Conservation (phyloP, 2,329 filamentous ascomycete genomes). For the Blastomyces gilchristii region DNA sequence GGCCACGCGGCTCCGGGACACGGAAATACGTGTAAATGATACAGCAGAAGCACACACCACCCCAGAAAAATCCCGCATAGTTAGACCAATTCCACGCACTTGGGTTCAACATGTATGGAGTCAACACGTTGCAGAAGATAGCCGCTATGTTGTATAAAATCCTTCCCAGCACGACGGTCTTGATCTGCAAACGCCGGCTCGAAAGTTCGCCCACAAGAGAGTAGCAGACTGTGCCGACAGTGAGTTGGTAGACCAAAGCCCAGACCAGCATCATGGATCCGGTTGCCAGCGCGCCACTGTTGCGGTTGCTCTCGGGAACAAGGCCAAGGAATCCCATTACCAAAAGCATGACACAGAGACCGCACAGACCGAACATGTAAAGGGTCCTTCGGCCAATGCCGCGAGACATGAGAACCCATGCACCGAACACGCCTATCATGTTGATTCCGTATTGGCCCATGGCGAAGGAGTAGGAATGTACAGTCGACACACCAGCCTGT, state of each 20-base stretch:
- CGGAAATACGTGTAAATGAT: conserved; percentile 74
- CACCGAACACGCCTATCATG: conserved; percentile 69
- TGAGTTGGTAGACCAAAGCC: conserved; percentile 75
- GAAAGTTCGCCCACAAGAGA: conserved; percentile 79
- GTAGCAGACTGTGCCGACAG: conserved; percentile 82
- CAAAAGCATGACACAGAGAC: conserved; percentile 65
- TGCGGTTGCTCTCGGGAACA: conserved; percentile 50
- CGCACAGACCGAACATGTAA: conserved; percentile 65
- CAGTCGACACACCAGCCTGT: conserved; percentile 44
- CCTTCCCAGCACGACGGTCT: conserved; percentile 78
- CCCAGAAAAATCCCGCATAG: conserved; percentile 82
- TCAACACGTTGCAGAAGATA: conserved; percentile 71
- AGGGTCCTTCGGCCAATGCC: conserved; percentile 66
- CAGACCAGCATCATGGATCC: conserved; percentile 77
- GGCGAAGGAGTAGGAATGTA: conserved; percentile 46
- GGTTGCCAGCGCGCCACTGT: conserved; percentile 60
- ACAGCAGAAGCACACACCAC: conserved; percentile 67
- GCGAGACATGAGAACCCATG: conserved; percentile 68
- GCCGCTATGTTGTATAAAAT: conserved; percentile 72
- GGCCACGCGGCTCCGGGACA: conserved; percentile 66
- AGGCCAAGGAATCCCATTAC: conserved; percentile 76
- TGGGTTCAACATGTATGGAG: conserved; percentile 89
- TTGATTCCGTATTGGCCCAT: conserved; percentile 55
- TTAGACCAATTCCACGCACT: conserved; percentile 80
- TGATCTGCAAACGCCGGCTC: conserved; percentile 73